Conservation (phyloP, 129 eudicot genomes). For the Flaveria trinervia region DNA sequence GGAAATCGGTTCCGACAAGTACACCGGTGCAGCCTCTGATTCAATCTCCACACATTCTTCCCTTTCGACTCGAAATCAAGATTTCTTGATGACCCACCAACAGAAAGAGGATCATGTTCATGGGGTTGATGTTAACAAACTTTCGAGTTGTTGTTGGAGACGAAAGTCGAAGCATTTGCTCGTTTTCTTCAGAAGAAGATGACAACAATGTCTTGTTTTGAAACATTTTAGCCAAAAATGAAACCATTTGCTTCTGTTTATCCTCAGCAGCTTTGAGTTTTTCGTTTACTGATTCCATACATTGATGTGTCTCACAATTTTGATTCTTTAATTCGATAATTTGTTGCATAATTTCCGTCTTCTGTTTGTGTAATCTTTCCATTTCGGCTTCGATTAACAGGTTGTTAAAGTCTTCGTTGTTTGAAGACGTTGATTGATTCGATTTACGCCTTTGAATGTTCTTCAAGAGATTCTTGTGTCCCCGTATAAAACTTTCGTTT, state of each 20-base stretch:
- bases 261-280: constrained; percentile 72
- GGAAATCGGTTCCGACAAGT: constrained; percentile 29
- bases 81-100: no score
- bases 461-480: constrained; percentile 65
- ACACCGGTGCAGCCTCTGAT: constrained; percentile 43
- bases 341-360: constrained; percentile 64
- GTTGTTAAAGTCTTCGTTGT: constrained; percentile 15
- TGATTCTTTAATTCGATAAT: constrained; percentile 65
- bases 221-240: constrained; percentile 71
- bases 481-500: constrained; percentile 56
- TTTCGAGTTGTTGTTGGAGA: constrained; percentile 48
- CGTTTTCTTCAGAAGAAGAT: constrained; percentile 37
- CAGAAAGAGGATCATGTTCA: constrained; percentile 27
- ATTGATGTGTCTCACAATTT: constrained; percentile 53
- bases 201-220: constrained; percentile 22
- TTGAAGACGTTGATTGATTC: constrained; percentile 3
- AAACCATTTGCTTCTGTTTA: constrained; percentile 72
- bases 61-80: constrained; percentile 29
- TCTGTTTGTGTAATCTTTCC: constrained; percentile 57
- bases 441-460: constrained; percentile 76
- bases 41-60: constrained; percentile 31
- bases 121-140: constrained; percentile 54
- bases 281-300: constrained; percentile 57
- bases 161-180: constrained; percentile 31
- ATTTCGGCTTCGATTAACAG: constrained; percentile 48